phyloP scores from a whole-genome alignment of 73 alveolate genomes.

The Uronychia setigera region DNA sequence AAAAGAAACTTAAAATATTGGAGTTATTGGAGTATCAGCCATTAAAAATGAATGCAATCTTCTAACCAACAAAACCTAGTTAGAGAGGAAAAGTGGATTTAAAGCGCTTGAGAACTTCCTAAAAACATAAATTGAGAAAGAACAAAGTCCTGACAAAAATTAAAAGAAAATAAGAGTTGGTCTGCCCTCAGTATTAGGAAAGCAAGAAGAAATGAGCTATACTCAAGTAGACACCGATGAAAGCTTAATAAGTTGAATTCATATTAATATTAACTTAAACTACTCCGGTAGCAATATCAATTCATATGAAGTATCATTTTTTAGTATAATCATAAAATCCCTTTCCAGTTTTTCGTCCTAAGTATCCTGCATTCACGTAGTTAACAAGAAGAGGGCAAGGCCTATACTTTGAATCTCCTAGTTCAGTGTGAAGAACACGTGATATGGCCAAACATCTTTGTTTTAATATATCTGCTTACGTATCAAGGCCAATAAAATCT shows the following conservation, averaged over 20 bases:
- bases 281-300: neutral
- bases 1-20: no score
- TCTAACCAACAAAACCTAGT: no score
- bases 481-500: conserved; percentile 96
- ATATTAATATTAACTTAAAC: neutral
- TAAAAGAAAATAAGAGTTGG: neutral
- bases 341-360: conserved; percentile 94
- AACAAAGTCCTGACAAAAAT: neutral
- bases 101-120: no score
- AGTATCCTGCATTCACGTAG: conserved; percentile 93
- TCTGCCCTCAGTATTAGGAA: neutral
- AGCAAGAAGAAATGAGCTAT: neutral
- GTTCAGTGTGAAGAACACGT: conserved; percentile 87
- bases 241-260: neutral
- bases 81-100: no score
- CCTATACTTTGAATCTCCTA: conserved; percentile 95
- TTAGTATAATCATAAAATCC: conserved; percentile 92
- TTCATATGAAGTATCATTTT: conserved; percentile 7
- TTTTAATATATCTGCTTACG: conserved; percentile 49
- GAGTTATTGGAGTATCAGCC: no score
- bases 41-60: no score
- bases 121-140: no score
- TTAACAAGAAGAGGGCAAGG: conserved; percentile 95
- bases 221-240: neutral
- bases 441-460: conserved; percentile 24